Conservation (phyloP, 768 basidiomycete species). For the Hysterangium stoloniferum region DNA sequence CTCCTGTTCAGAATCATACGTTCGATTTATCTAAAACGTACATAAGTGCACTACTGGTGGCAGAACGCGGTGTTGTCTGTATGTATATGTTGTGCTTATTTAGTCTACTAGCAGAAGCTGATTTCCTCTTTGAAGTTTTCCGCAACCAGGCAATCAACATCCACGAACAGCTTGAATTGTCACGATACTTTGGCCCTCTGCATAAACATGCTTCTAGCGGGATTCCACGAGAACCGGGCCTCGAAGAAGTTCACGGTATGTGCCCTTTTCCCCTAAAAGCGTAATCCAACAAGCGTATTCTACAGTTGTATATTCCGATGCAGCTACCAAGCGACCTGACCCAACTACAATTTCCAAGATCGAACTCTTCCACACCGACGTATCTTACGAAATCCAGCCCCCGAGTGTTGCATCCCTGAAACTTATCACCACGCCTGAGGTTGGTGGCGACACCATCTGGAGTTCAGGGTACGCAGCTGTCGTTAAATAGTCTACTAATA, state of each 20-base stretch:
- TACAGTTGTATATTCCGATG: slow-evolving; percentile 65
- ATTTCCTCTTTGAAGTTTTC: slow-evolving; percentile 43
- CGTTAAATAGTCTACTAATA: neutral
- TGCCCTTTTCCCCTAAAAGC: slow-evolving; percentile 10
- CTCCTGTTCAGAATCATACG: neutral
- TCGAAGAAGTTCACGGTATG: slow-evolving; percentile 70
- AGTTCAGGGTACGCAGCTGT: slow-evolving; percentile 52
- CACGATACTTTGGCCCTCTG: slow-evolving; percentile 62
- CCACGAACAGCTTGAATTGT: slow-evolving; percentile 63
- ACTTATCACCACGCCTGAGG: slow-evolving; percentile 58
- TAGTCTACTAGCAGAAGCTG: neutral
- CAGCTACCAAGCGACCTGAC: slow-evolving; percentile 49
- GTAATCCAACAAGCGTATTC: slow-evolving; percentile 4
- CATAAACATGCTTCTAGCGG: slow-evolving; percentile 83
- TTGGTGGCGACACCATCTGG: slow-evolving; percentile 78
- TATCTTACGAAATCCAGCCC: slow-evolving; percentile 78
- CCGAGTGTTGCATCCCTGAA: slow-evolving; percentile 74
- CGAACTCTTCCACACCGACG: slow-evolving; percentile 81
- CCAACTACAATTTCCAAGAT: slow-evolving; percentile 57
- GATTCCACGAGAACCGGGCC: slow-evolving; percentile 57
- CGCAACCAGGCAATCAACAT: slow-evolving; percentile 66
- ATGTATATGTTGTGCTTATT: slow-evolving; percentile 20
- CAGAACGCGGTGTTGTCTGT: slow-evolving; percentile 75
- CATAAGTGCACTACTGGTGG: slow-evolving; percentile 58
- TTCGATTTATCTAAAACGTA: slow-evolving; percentile 10